Evolutionary conservation across 108 stramenopile genomes (phyloP).

Genomic region (Hondaea fermentalgiana): DNA sequence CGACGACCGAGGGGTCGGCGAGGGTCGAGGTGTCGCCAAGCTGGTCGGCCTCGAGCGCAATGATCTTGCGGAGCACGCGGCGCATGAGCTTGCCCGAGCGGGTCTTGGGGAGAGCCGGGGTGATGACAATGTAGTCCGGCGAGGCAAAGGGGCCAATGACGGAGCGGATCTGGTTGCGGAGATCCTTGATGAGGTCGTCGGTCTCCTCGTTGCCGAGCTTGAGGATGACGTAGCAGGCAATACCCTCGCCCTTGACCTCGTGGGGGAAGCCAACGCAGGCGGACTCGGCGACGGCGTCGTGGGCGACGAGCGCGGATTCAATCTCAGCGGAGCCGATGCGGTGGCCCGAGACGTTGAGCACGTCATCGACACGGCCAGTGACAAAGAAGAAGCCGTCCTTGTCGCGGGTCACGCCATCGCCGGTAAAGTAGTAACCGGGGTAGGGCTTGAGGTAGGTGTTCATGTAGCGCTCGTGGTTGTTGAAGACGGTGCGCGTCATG

Average conservation of each 20-base stretch:
- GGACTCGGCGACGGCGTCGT: conserved; percentile 69
- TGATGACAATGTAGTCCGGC: conserved; percentile 64
- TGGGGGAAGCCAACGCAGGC: conserved; percentile 74
- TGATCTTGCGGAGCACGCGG: conserved; percentile 78
- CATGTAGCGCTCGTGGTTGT: conserved; percentile 86
- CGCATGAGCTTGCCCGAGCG: conserved; percentile 80
- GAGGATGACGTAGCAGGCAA: conserved; percentile 69
- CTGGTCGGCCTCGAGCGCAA: conserved; percentile 59
- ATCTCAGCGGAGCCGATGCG: conserved; percentile 88
- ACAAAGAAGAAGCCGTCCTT: conserved; percentile 89
- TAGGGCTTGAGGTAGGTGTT: conserved; percentile 82
- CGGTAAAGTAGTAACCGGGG: conserved; percentile 92
- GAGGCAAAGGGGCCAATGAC: conserved; percentile 73
- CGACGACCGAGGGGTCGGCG: conserved; percentile 90
- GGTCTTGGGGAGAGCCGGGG: conserved; percentile 72
- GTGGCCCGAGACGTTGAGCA: conserved; percentile 89
- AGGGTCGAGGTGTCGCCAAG: conserved; percentile 86
- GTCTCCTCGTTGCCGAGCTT: conserved; percentile 31
- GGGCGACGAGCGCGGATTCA: conserved; percentile 79
- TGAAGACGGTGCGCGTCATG: conserved; percentile 82
- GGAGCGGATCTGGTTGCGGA: conserved; percentile 57
- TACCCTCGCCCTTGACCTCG: conserved; percentile 75
- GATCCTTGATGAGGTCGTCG: conserved; percentile 59
- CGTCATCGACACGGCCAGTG: conserved; percentile 92
- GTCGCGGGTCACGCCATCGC: conserved; percentile 82